Conservation (phyloP, 2,329 filamentous ascomycete species). For the Talaromyces pinophilus region DNA sequence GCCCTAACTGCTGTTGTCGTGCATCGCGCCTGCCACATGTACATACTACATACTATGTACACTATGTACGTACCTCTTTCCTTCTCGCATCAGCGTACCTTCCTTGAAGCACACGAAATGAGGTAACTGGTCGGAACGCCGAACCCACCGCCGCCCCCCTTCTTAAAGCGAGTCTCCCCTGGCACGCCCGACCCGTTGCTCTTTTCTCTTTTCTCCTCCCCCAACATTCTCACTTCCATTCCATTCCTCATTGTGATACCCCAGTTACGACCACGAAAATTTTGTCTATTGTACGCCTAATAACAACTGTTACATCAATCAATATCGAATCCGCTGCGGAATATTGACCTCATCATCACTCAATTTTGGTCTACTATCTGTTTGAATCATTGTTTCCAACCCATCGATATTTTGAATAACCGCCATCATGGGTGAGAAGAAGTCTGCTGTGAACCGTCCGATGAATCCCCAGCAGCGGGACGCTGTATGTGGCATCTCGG, state of each 20-base stretch:
- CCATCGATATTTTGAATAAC: neutral
- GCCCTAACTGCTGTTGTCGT: slow-evolving; percentile 9
- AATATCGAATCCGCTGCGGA: neutral
- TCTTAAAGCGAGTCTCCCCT: slow-evolving; percentile 8
- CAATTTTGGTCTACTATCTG: neutral
- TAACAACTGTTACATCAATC: neutral
- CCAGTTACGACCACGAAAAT: slow-evolving; percentile 4
- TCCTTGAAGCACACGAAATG: neutral
- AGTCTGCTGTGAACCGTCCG: slow-evolving; percentile 66
- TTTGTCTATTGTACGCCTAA: slow-evolving; percentile 2
- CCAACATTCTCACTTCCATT: slow-evolving; percentile 14
- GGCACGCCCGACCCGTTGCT: neutral
- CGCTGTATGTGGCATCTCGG: slow-evolving; percentile 48
- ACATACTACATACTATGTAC: neutral
- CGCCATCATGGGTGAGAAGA: slow-evolving; percentile 24
- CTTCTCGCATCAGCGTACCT: neutral
- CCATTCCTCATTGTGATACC: slow-evolving; percentile 18
- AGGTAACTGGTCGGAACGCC: slow-evolving; percentile 8
- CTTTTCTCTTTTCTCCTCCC: neutral
- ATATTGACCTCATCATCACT: neutral
- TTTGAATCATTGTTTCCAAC: neutral
- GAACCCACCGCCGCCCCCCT: slow-evolving; percentile 1
- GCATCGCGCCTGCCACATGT: slow-evolving; percentile 14
- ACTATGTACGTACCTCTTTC: neutral
- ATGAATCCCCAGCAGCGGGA: slow-evolving; percentile 75